A percentile compares a stretch with the other conserved stretches of the same genome.
Conservation (phyloP, 139 green algal species). For the Picochlorum sp. region DNA sequence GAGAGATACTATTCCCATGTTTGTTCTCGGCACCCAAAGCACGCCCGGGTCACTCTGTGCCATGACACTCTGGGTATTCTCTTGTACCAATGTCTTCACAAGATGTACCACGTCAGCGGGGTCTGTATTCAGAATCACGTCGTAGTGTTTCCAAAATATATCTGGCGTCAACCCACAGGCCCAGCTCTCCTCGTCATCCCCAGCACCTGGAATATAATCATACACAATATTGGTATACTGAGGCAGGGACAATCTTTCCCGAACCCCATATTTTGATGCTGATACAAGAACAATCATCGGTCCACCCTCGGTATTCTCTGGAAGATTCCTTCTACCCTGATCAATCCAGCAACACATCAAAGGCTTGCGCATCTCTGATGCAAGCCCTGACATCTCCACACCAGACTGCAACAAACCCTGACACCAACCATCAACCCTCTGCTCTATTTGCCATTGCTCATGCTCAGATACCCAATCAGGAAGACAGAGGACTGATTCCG, state of each 20-base stretch:
- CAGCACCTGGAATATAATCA: slow-evolving; percentile 80
- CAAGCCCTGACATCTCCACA: slow-evolving; percentile 24
- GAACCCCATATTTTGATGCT: slow-evolving; percentile 61
- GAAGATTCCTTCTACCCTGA: slow-evolving; percentile 26
- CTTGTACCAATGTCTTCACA: slow-evolving; percentile 39
- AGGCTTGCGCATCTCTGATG: slow-evolving; percentile 61
- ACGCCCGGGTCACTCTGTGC: too few relatives aligned
- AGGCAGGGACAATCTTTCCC: too few relatives aligned
- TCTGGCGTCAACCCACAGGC: slow-evolving; percentile 62
- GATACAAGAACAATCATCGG: slow-evolving; percentile 25
- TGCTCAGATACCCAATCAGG: slow-evolving; percentile 71
- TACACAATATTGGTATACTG: slow-evolving; percentile 15
- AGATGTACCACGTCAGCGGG: slow-evolving; percentile 25
- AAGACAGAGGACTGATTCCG: slow-evolving; percentile 54
- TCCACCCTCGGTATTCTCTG: slow-evolving; percentile 9
- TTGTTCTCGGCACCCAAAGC: too few relatives aligned
- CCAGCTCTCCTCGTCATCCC: slow-evolving; percentile 96
- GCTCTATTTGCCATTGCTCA: slow-evolving; percentile 64
- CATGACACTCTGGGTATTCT: background rate
- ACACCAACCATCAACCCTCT: slow-evolving; percentile 62
- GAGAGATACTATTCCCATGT: too few relatives aligned
- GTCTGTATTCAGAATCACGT: slow-evolving; percentile 45
- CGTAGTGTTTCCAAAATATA: slow-evolving; percentile 57
- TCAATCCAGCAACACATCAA: slow-evolving; percentile 86
- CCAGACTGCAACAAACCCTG: slow-evolving; percentile 48